Evolutionary conservation across 2,329 filamentous ascomycete species (phyloP), one percentile per base, ranked within the genome.

Genomic region (Xylariaceae sp.): DNA sequence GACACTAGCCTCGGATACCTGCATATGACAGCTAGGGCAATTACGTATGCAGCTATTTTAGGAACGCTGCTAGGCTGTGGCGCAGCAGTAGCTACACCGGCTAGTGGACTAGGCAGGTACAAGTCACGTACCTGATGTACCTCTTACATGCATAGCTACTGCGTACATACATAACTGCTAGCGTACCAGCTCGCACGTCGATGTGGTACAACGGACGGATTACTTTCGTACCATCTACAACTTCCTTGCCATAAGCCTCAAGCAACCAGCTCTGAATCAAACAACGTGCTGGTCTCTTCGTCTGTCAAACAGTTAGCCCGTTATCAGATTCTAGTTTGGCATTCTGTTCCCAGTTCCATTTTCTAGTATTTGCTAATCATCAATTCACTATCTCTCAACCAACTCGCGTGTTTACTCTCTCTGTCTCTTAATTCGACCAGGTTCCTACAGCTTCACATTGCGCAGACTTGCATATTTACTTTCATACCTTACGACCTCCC

Each of bases 1-100:
- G 3, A 11, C 9, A 45, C 13, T n/a, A 45, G 13, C n/a, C 13
- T 45, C 48, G 6, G 17, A 4, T 48, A 51, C 50, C 11, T 18
- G n/a, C 5, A 9, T 44, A 49, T 15, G 11, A 35, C 34, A 44
- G 47, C 35, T 51, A 47, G n/a, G 18, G 18, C 6, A 4, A 13
- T 42, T 42, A 13, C 37, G 37, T 42, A 42, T 18, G 18, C 18
- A 50, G 18, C 15, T 17, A 50, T 18, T 23, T 18, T 23, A 18
- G 47, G 17, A 49, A 49, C 47, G 11, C 10, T 23, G 10, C 45
- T 39, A 58, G 49, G 44, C 51, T 64, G 67, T 68, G 67, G 67
- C 67, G 66, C 62, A 68, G 65, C 42, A 51, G 17, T 49, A 56
- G 53, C 56, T 59, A 56, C 60, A 57, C 53, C 11, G 37, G 8